Percentiles rank a stretch among this genome's conserved stretches.
Conservation (phyloP, 208 protist species). For the Zelonia costaricensis region DNA sequence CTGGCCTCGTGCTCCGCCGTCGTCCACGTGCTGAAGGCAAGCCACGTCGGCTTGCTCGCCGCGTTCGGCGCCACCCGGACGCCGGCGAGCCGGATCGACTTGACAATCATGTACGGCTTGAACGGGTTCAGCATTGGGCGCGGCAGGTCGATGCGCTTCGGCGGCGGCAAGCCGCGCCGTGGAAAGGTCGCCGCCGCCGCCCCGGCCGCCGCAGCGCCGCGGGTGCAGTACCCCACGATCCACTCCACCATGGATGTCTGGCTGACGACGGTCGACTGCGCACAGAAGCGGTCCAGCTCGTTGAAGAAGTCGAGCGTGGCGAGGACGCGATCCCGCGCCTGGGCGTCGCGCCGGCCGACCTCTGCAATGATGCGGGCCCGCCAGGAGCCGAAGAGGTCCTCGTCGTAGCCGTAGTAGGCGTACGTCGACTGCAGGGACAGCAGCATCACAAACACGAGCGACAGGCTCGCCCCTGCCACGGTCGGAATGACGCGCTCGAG, state of each 20-base stretch:
- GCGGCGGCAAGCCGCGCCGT: neutral
- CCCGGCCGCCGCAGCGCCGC: neutral
- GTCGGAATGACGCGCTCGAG: constrained; percentile 31
- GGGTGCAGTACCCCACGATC: constrained; percentile 31
- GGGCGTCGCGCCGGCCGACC: constrained; percentile 19
- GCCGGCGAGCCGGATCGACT: constrained; percentile 34
- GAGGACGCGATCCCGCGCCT: constrained; percentile 18
- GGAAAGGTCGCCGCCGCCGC: neutral
- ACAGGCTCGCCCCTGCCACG: constrained; percentile 27
- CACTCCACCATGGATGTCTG: constrained; percentile 23
- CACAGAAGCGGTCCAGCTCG: constrained; percentile 34
- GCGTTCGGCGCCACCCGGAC: constrained; percentile 31
- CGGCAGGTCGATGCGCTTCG: constrained; percentile 28
- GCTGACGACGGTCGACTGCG: constrained; percentile 16
- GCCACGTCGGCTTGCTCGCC: constrained; percentile 39
- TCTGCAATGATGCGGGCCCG: constrained; percentile 35
- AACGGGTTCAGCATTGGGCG: constrained; percentile 40
- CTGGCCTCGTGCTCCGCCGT: constrained; percentile 18
- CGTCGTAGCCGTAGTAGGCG: constrained; percentile 35
- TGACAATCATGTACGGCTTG: constrained; percentile 34
- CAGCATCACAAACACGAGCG: constrained; percentile 39
- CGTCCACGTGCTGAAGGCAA: constrained; percentile 45
- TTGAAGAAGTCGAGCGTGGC: constrained; percentile 42
- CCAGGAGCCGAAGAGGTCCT: constrained; percentile 38
- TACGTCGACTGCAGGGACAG: constrained; percentile 34